A percentile compares a stretch with the other conserved stretches of the same genome.
phyloP scores from a whole-genome alignment of 345 rosid species.

The Gossypium australe region DNA sequence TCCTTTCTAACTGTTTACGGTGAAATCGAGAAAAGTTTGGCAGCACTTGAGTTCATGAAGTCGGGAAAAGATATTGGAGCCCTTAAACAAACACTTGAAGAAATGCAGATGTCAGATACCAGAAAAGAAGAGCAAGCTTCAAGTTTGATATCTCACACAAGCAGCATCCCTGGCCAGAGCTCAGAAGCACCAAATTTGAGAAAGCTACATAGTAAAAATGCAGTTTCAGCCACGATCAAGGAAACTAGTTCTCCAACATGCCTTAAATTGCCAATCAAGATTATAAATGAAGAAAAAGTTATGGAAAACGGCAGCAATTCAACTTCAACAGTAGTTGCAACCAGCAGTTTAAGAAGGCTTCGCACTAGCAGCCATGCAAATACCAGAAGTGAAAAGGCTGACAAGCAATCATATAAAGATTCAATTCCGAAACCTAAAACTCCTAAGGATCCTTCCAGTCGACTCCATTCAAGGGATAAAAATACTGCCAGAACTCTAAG shows the following conservation, averaged over 20 bases:
- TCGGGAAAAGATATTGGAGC: slow-evolving; percentile 87
- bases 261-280: slow-evolving; percentile 44
- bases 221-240: slow-evolving; percentile 31
- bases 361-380: slow-evolving; percentile 29
- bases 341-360: slow-evolving; percentile 26
- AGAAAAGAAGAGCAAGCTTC: slow-evolving; percentile 35
- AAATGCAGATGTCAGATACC: slow-evolving; percentile 51
- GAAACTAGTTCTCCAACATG: slow-evolving; percentile 37
- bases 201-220: slow-evolving; percentile 19
- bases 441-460: slow-evolving; percentile 28
- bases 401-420: slow-evolving; percentile 44
- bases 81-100: slow-evolving; percentile 79
- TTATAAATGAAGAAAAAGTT: slow-evolving; percentile 47
- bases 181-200: slow-evolving; percentile 18
- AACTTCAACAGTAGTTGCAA: slow-evolving; percentile 23
- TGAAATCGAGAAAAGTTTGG: slow-evolving; percentile 74
- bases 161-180: slow-evolving; percentile 28
- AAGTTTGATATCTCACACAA: slow-evolving; percentile 23
- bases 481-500: slow-evolving; percentile 24
- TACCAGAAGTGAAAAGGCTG: slow-evolving; percentile 29
- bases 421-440: slow-evolving; percentile 33
- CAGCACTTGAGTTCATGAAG: slow-evolving; percentile 63
- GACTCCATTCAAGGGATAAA: slow-evolving; percentile 29
- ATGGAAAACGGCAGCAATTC: slow-evolving; percentile 25
- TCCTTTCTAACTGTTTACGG: slow-evolving; percentile 53